Conservation (phyloP, 441 rosid genomes). For the Capsella rubella region DNA sequence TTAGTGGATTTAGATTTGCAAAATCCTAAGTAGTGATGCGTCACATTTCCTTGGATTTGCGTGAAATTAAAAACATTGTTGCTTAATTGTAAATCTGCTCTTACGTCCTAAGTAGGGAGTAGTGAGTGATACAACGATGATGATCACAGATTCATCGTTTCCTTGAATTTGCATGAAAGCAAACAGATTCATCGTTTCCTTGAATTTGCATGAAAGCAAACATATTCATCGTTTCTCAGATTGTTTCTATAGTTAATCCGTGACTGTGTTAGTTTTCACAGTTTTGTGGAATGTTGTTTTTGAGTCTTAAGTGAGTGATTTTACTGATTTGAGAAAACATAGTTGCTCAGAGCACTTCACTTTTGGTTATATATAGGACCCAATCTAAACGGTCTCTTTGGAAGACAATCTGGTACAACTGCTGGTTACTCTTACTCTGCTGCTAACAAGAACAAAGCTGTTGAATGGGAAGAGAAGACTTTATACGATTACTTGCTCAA, state of each 20-base stretch:
- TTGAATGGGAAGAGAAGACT: conserved; percentile 68
- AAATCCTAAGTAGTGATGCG: no score
- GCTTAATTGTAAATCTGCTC: no score
- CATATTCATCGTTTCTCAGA: no score
- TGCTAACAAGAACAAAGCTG: conserved; percentile 73
- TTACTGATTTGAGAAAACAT: not conserved
- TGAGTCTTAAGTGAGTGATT: not conserved
- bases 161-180: no score
- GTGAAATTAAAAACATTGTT: no score
- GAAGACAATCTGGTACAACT: conserved; percentile 83
- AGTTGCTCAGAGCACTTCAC: not conserved
- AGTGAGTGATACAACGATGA: no score
- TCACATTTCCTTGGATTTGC: not conserved
- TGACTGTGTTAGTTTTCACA: not conserved
- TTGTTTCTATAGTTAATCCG: no score
- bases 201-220: no score
- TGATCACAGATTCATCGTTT: no score
- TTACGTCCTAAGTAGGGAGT: no score
- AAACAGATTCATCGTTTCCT: no score
- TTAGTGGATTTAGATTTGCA: not conserved
- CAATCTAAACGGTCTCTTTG: conserved; percentile 79
- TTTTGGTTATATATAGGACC: conserved; percentile 54
- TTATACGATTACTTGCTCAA: conserved; percentile 73
- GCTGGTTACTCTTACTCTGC: conserved; percentile 78
- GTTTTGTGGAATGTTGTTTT: not conserved